A percentile compares a stretch with the other conserved stretches of the same genome.
Conservation (phyloP, 2,329 filamentous ascomycete species). For the Talaromyces sp. region DNA sequence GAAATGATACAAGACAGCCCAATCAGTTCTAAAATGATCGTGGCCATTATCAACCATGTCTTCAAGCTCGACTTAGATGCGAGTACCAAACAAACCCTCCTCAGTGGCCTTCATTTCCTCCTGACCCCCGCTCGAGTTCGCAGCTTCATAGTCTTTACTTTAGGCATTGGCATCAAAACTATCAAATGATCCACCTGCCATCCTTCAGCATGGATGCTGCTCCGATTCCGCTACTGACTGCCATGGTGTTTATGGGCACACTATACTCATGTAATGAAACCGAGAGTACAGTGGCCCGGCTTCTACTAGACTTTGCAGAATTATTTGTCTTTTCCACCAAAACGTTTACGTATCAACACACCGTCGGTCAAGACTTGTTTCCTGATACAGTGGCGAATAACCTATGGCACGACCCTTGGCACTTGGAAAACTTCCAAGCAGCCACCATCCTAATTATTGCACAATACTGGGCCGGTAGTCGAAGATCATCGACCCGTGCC, state of each 20-base stretch:
- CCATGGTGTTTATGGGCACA: conserved; percentile 41
- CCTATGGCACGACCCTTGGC: conserved; percentile 27
- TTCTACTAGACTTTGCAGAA: conserved; percentile 40
- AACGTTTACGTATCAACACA: conserved; percentile 35
- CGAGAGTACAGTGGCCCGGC: conserved; percentile 35
- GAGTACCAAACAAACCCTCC: conserved; percentile 36
- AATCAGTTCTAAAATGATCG: conserved; percentile 35
- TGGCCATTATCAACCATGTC: conserved; percentile 34
- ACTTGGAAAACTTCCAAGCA: conserved; percentile 40
- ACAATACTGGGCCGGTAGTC: conserved; percentile 43
- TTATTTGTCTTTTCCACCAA: conserved; percentile 40
- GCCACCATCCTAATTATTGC: conserved; percentile 37
- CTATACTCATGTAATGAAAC: conserved; percentile 40
- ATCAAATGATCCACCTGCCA: conserved; percentile 38
- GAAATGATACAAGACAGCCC: conserved; percentile 25
- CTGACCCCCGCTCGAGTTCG: conserved; percentile 38
- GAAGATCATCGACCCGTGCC: conserved; percentile 32
- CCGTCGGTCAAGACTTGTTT: conserved; percentile 30
- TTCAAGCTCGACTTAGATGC: conserved; percentile 35
- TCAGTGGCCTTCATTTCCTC: conserved; percentile 34
- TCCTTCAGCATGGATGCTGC: conserved; percentile 37
- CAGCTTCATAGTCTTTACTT: conserved; percentile 42
- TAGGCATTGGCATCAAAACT: conserved; percentile 42
- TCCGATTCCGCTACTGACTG: conserved; percentile 34
- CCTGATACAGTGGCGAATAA: conserved; percentile 17